These are phyloP conservation scores for Mediolabrus comicus DNA, from an alignment of 108 stramenopile genomes.

Conservation along the genomic window DNA sequence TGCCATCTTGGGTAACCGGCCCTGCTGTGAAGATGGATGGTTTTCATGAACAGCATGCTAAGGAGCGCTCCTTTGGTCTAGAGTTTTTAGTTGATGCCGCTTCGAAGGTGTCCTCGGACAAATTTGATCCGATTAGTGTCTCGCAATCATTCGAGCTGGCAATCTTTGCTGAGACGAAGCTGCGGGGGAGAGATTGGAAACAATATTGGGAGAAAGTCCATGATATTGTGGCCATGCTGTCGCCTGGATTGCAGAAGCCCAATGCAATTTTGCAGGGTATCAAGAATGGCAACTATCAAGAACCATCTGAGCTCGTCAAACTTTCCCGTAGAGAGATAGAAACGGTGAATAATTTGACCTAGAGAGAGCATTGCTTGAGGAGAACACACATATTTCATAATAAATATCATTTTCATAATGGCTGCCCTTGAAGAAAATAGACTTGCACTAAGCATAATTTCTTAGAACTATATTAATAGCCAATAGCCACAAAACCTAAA, in stretches of 20 bases:
- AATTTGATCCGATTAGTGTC: constrained; percentile 39
- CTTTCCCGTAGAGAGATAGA: constrained; percentile 44
- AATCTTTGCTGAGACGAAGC: constrained; percentile 44
- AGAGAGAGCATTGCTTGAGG: not conserved
- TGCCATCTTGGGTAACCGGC: constrained; percentile 44
- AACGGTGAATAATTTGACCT: constrained; percentile 24
- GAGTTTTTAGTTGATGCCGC: constrained; percentile 43
- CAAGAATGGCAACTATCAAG: constrained; percentile 40
- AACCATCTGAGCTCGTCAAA: constrained; percentile 44
- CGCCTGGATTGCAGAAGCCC: constrained; percentile 37
- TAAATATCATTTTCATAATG: not conserved
- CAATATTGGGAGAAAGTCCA: constrained; percentile 59
- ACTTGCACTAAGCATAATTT: not conserved
- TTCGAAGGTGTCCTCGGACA: constrained; percentile 18
- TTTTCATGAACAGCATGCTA: constrained; percentile 34
- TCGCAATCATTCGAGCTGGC: constrained; percentile 43
- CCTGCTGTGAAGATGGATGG: constrained; percentile 40
- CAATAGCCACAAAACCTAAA: not conserved
- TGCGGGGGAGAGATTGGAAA: constrained; percentile 42
- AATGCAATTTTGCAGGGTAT: constrained; percentile 48
- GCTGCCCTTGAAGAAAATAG: constrained; percentile 12
- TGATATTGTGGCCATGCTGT: constrained; percentile 45
- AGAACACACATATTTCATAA: not conserved
- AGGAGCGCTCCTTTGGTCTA: constrained; percentile 38
- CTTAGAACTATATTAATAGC: constrained; percentile 6